phyloP scores from a whole-genome alignment of 2,329 filamentous ascomycete species.

The Chaetomium sp. region DNA sequence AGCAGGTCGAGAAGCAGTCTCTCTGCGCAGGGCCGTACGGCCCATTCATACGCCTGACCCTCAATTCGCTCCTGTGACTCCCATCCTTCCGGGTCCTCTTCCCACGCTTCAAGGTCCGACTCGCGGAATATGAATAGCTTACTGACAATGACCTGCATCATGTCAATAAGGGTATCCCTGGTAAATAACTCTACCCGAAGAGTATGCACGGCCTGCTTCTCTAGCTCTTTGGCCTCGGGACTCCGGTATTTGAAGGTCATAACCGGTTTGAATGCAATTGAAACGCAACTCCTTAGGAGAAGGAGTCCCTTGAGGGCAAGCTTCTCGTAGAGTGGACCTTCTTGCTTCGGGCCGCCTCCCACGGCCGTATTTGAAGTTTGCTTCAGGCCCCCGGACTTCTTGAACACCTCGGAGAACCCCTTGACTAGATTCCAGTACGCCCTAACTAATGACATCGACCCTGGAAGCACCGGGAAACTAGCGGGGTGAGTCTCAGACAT shows the following conservation, averaged over 20 bases:
- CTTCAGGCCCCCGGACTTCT: constrained; percentile 51
- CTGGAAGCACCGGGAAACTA: constrained; percentile 75
- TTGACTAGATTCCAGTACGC: constrained; percentile 82
- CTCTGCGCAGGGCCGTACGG: constrained; percentile 85
- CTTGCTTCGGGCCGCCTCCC: constrained; percentile 43
- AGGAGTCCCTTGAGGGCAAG: constrained; percentile 78
- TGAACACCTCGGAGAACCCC: constrained; percentile 68
- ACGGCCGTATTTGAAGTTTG: constrained; percentile 34
- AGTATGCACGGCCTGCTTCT: constrained; percentile 59
- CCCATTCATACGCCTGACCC: constrained; percentile 83
- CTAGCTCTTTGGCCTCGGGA: constrained; percentile 67
- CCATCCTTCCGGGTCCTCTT: constrained; percentile 93
- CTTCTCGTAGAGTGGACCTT: constrained; percentile 65
- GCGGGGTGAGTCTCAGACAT: constrained; percentile 76
- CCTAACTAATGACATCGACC: constrained; percentile 67
- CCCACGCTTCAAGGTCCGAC: constrained; percentile 83
- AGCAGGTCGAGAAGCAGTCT: constrained; percentile 89
- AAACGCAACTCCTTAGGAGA: constrained; percentile 73
- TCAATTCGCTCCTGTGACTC: constrained; percentile 82
- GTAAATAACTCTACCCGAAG: constrained; percentile 72
- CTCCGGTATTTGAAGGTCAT: constrained; percentile 81
- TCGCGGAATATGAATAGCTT: constrained; percentile 83
- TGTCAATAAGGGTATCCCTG: constrained; percentile 67
- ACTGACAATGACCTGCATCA: constrained; percentile 79
- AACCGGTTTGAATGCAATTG: constrained; percentile 73